A percentile compares a stretch with the other conserved stretches of the same genome.
phyloP scores from a whole-genome alignment of 257 asterid species.

The Solanum chmielewskii region DNA sequence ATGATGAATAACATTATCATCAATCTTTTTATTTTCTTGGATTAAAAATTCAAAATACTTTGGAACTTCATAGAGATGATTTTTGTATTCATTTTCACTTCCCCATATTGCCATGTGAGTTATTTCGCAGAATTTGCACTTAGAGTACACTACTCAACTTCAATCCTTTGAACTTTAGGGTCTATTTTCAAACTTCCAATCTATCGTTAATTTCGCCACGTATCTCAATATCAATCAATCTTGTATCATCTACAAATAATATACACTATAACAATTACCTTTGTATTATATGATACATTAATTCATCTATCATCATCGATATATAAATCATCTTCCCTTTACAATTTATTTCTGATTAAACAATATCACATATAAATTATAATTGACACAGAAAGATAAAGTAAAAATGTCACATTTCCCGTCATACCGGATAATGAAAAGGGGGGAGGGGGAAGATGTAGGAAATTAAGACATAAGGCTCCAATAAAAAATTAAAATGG shows the following conservation, averaged over 20 bases:
- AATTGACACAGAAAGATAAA: not conserved
- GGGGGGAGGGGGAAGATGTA: no score
- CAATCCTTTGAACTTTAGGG: not conserved
- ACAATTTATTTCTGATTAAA: not conserved
- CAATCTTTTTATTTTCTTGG: not conserved
- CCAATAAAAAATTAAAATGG: no score
- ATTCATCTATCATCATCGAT: not conserved
- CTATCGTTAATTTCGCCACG: rapidly evolving
- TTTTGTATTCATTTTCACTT: not conserved
- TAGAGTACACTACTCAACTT: no score
- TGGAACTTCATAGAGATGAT: not conserved
- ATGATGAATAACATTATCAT: not conserved
- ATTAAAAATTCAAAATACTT: not conserved
- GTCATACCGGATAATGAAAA: not conserved
- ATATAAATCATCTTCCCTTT: not conserved
- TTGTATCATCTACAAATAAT: rapidly evolving
- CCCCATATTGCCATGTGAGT: not conserved
- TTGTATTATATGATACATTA: rapidly evolving
- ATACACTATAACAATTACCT: not conserved
- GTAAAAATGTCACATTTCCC: not conserved
- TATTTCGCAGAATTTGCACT: no score
- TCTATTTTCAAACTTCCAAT: not conserved
- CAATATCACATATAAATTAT: no score
- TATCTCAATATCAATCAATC: not conserved
- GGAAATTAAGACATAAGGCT: no score